Conservation (phyloP, 1,139 yeast genomes). For the Yamadazyma oceani region DNA sequence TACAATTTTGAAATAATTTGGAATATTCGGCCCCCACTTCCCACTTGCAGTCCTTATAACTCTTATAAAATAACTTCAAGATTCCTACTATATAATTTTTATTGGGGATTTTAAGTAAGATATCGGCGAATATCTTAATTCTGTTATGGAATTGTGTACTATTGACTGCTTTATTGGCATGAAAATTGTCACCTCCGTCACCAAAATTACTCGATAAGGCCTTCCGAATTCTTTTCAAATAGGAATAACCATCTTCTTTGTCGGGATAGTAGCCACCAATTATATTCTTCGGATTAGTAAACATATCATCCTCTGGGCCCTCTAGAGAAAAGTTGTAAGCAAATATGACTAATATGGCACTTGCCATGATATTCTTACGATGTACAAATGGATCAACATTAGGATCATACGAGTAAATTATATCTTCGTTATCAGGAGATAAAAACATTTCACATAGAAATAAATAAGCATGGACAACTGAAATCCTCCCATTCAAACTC, state of each 20-base stretch:
- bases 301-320: conserved; percentile 53
- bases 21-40: conserved; percentile 56
- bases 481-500: conserved; percentile 23
- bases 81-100: conserved; percentile 47
- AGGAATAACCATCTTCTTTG: conserved; percentile 35
- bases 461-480: conserved; percentile 59
- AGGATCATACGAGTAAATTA: conserved; percentile 41
- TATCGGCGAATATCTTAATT: conserved; percentile 16
- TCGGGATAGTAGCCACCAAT: conserved; percentile 20
- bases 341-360: conserved; percentile 58
- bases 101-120: conserved; percentile 15
- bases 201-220: conserved; percentile 21
- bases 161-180: conserved; percentile 2
- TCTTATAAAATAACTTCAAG: conserved; percentile 40
- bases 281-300: conserved; percentile 6
- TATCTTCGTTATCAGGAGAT: conserved; percentile 36
- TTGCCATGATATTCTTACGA: conserved; percentile 55
- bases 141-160: conserved; percentile 16
- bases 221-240: conserved; percentile 35
- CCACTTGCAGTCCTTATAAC: conserved; percentile 47
- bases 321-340: conserved; percentile 49
- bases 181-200: conserved; percentile 7
- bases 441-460: conserved; percentile 58
- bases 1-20: conserved; percentile 50
- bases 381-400: conserved; percentile 54